A percentile compares a stretch with the other conserved stretches of the same genome.
These are phyloP conservation scores for Schizophyllum commune DNA, from an alignment of 1,284 basidiomycete genomes.

Conservation along the genomic window DNA sequence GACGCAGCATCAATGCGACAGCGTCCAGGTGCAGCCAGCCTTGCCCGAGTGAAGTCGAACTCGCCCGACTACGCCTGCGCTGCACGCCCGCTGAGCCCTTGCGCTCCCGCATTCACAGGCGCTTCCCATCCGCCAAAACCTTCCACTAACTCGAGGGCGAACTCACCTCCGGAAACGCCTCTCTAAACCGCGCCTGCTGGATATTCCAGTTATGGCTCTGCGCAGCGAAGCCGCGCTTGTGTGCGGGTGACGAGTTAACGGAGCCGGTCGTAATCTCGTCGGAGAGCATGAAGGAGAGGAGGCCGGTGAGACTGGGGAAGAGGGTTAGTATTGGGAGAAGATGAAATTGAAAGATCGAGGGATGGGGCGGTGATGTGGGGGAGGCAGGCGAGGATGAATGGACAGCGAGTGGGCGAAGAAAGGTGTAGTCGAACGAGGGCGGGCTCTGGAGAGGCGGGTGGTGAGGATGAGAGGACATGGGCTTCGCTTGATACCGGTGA, in stretches of 20 bases:
- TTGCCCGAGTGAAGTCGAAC: no score
- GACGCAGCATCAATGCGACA: no score
- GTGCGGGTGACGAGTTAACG: constrained; percentile 71
- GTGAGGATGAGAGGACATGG: not conserved
- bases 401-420: constrained; percentile 3
- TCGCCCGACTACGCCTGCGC: no score
- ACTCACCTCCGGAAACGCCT: constrained; percentile 76
- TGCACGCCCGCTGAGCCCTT: no score
- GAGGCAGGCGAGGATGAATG: not conserved
- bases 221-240: constrained; percentile 72
- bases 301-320: constrained; percentile 77
- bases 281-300: constrained; percentile 92
- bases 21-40: no score
- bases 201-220: constrained; percentile 86
- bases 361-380: not conserved
- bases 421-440: not conserved
- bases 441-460: not conserved
- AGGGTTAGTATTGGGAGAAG: not conserved
- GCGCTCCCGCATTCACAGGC: no score
- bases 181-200: constrained; percentile 71
- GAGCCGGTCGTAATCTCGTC: constrained; percentile 97
- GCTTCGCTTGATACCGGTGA: not conserved
- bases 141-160: no score
- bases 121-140: no score
- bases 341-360: not conserved